A percentile compares a stretch with the other conserved stretches of the same genome.
phyloP scores from a whole-genome alignment of 2,329 filamentous ascomycete genomes.

The Trichoderma semiorbis region DNA sequence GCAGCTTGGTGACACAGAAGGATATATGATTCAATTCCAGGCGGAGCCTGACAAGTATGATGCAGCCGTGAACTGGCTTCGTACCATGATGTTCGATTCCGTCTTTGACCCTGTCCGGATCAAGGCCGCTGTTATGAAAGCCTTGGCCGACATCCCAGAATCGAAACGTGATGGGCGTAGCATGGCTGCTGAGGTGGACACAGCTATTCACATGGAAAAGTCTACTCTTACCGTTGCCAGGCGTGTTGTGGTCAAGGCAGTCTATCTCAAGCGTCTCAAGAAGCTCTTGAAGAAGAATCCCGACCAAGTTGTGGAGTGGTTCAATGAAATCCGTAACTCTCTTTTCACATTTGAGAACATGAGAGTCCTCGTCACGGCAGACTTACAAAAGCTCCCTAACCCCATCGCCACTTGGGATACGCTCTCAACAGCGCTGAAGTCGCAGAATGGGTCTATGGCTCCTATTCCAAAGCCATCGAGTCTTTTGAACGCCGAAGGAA shows the following conservation, averaged over 20 bases:
- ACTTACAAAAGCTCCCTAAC: conserved; percentile 68
- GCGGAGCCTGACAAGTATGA: conserved; percentile 86
- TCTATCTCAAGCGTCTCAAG: conserved; percentile 83
- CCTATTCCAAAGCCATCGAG: conserved; percentile 68
- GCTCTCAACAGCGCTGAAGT: conserved; percentile 40
- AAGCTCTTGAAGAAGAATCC: conserved; percentile 76
- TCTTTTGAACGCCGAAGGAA: conserved; percentile 72
- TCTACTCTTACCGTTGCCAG: conserved; percentile 74
- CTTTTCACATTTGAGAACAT: conserved; percentile 85
- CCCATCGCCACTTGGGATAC: conserved; percentile 77
- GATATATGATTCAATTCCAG: conserved; percentile 76
- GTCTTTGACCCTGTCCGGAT: conserved; percentile 73
- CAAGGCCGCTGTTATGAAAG: conserved; percentile 67
- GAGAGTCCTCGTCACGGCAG: conserved; percentile 77
- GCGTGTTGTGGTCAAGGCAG: conserved; percentile 77
- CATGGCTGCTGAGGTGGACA: conserved; percentile 64
- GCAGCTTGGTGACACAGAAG: conserved; percentile 73
- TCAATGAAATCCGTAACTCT: conserved; percentile 70
- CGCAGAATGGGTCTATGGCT: conserved; percentile 47
- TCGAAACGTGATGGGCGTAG: conserved; percentile 78
- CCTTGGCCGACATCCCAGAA: conserved; percentile 88
- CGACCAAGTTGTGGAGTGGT: conserved; percentile 68
- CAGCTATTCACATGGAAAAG: conserved; percentile 75
- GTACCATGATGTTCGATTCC: conserved; percentile 81
- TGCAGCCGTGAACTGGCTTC: conserved; percentile 77